These are phyloP conservation scores for Arthroderma sp. DNA, from an alignment of 2,329 filamentous ascomycete species.

Conservation along the genomic window DNA sequence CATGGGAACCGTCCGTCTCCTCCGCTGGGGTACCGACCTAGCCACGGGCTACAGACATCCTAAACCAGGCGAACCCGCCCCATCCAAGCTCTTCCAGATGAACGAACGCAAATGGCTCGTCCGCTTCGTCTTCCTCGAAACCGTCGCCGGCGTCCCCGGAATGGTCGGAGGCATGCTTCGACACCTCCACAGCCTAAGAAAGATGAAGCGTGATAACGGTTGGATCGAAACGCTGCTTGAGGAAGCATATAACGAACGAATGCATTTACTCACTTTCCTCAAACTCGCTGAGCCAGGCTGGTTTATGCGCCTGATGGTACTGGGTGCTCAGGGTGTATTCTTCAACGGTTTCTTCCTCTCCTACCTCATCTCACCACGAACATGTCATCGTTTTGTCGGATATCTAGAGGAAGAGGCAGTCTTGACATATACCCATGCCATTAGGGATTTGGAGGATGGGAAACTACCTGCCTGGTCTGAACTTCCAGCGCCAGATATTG, in stretches of 20 bases:
- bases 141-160: constrained; percentile 84
- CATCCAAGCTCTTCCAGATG: constrained; percentile 54
- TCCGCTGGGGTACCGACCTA: constrained; percentile 69
- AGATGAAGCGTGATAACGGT: constrained; percentile 48
- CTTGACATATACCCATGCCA: constrained; percentile 81
- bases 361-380: constrained; percentile 75
- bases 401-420: constrained; percentile 97
- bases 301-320: constrained; percentile 87
- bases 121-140: constrained; percentile 86
- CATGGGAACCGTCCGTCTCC: constrained; percentile 60
- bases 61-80: constrained; percentile 36
- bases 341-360: constrained; percentile 87
- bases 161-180: constrained; percentile 95
- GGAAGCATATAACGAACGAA: constrained; percentile 84
- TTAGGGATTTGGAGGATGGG: constrained; percentile 77
- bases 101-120: constrained; percentile 82
- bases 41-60: constrained; percentile 72
- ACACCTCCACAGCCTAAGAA: constrained; percentile 56
- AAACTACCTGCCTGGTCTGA: constrained; percentile 69
- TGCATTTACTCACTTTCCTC: constrained; percentile 87
- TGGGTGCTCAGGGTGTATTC: constrained; percentile 88
- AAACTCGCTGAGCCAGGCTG: constrained; percentile 75
- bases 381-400: constrained; percentile 88
- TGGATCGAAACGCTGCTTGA: constrained; percentile 89
- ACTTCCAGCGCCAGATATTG: constrained; percentile 74